These are phyloP conservation scores for Aspergillus sp. DNA, from an alignment of 2,329 filamentous ascomycete species.

Conservation along the genomic window DNA sequence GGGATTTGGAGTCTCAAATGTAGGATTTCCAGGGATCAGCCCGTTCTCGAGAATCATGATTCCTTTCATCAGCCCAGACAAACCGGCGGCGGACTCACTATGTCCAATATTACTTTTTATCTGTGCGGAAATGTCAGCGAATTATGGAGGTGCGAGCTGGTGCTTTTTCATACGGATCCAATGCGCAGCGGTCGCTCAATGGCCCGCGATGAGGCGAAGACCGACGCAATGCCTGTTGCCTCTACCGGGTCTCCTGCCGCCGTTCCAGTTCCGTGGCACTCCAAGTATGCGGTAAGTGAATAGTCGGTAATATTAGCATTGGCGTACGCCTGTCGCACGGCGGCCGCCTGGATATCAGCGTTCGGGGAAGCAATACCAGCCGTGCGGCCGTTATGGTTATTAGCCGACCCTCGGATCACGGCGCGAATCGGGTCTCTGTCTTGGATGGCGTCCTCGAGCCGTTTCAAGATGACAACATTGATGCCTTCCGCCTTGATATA, in stretches of 20 bases:
- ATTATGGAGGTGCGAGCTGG: not conserved
- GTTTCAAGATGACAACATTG: conserved; percentile 28
- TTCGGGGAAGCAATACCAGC: conserved; percentile 22
- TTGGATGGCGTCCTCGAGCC: conserved; percentile 22
- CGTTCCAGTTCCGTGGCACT: conserved; percentile 38
- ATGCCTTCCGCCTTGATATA: conserved; percentile 32
- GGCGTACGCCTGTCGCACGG: conserved; percentile 34
- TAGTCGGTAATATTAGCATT: conserved; percentile 25
- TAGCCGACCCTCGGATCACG: conserved; percentile 23
- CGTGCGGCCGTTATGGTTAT: conserved; percentile 23
- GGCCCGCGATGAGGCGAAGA: not conserved
- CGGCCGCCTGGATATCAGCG: conserved; percentile 18
- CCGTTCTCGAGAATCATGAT: conserved; percentile 19
- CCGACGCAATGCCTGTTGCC: conserved; percentile 1
- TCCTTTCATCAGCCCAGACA: conserved; percentile 20
- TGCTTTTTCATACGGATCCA: conserved; percentile 40
- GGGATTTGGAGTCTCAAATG: conserved; percentile 18
- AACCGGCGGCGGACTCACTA: conserved; percentile 14
- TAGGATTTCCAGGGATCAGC: conserved; percentile 17
- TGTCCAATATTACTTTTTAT: conserved; percentile 33
- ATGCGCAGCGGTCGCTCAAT: conserved; percentile 3
- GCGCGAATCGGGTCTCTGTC: conserved; percentile 29
- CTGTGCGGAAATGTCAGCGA: conserved; percentile 27
- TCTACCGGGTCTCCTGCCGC: conserved; percentile 6
- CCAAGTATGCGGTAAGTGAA: conserved; percentile 32